These are phyloP conservation scores for Podaxis sp. DNA, from an alignment of 768 basidiomycete genomes.

Conservation along the genomic window DNA sequence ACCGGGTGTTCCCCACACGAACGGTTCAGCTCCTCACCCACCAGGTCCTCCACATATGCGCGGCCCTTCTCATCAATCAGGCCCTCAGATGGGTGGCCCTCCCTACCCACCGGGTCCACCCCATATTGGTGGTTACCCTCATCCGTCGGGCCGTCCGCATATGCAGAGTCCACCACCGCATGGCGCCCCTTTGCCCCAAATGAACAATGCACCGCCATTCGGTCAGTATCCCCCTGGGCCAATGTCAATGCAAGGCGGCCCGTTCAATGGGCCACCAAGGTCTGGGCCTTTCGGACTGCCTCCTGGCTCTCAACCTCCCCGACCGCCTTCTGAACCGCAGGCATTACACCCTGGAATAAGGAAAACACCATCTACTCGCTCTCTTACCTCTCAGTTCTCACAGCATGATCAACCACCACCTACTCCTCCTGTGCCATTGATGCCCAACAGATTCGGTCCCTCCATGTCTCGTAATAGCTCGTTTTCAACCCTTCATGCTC, in stretches of 20 bases:
- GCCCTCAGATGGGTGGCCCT: conserved; percentile 1
- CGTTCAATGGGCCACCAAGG: conserved; percentile 12
- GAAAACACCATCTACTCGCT: conserved; percentile 59
- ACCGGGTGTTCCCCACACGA: not conserved
- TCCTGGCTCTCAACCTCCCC: conserved; percentile 30
- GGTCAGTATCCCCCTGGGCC: not conserved
- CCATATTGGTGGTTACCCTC: not conserved
- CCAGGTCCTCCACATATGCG: not conserved
- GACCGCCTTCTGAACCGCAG: conserved; percentile 49
- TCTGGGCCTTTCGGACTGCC: conserved; percentile 21
- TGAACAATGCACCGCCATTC: not conserved
- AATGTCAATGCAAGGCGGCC: not conserved
- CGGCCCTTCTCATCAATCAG: not conserved
- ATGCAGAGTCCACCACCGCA: conserved; percentile 3
- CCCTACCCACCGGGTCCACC: not conserved
- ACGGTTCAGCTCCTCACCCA: not conserved
- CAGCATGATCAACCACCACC: conserved; percentile 36
- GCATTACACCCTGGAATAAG: conserved; percentile 30
- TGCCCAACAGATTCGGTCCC: conserved; percentile 35
- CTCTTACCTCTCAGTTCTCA: conserved; percentile 51
- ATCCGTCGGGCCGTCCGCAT: not conserved
- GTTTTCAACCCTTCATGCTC: conserved; percentile 35
- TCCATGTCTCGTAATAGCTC: conserved; percentile 37
- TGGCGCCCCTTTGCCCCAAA: conserved; percentile 4
- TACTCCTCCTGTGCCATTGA: conserved; percentile 42